These are phyloP conservation scores for Blastocystis hominis DNA, from an alignment of 352 stramenopile species.

Conservation along the genomic window DNA sequence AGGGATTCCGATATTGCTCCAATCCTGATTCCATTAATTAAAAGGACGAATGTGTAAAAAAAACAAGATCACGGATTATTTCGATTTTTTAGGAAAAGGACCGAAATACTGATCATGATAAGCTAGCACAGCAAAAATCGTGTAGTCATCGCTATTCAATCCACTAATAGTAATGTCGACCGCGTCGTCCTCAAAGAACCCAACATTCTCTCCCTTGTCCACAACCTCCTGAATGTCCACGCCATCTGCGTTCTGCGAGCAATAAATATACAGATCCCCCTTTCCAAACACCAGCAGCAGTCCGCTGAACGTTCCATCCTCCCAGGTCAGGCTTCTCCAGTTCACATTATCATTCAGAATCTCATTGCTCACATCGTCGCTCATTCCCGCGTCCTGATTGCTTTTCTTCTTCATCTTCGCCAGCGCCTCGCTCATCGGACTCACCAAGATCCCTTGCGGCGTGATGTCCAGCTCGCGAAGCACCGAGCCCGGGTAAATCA, in stretches of 20 bases:
- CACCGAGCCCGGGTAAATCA: neutral
- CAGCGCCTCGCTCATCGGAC: neutral
- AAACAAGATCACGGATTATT: slow-evolving; percentile 15
- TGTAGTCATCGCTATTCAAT: neutral
- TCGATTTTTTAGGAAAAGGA: slow-evolving; percentile 13
- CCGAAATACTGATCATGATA: slow-evolving; percentile 50
- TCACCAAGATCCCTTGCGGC: neutral
- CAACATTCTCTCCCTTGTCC: slow-evolving; percentile 16
- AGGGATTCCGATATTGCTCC: neutral
- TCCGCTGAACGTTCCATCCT: slow-evolving; percentile 12
- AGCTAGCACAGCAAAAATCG: slow-evolving; percentile 16
- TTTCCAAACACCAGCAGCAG: slow-evolving; percentile 53
- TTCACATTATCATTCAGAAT: slow-evolving; percentile 35
- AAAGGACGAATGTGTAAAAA: neutral
- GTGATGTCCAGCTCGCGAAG: neutral
- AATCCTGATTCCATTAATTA: neutral
- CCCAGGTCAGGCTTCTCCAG: neutral
- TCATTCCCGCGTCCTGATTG: neutral
- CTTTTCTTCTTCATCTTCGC: neutral
- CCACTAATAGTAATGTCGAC: slow-evolving; percentile 41
- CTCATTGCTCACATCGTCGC: neutral
- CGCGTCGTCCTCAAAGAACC: slow-evolving; percentile 2
- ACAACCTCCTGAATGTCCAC: slow-evolving; percentile 41
- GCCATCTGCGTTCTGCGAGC: neutral
- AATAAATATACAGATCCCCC: slow-evolving; percentile 51